A percentile compares a stretch with the other conserved stretches of the same genome.
phyloP scores from a whole-genome alignment of 805 yeast genomes.

The Huiozyma naganishii region DNA sequence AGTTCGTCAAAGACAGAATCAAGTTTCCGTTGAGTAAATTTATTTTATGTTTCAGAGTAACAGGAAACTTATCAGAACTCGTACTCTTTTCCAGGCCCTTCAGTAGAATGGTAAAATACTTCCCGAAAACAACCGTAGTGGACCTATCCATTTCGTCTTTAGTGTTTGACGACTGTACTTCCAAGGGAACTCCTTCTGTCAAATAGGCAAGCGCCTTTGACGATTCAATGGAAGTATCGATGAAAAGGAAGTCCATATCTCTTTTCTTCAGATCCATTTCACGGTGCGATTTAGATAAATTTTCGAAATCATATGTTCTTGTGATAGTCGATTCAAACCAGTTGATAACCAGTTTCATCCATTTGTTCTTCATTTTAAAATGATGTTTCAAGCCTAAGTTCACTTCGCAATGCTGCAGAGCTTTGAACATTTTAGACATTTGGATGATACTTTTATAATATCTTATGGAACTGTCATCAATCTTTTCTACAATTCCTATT shows the following conservation, averaged over 20 bases:
- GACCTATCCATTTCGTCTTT: conserved; percentile 41
- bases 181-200: conserved; percentile 44
- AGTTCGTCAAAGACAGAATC: conserved; percentile 52
- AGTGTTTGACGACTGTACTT: conserved; percentile 41
- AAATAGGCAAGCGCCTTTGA: conserved; percentile 45
- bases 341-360: conserved; percentile 35
- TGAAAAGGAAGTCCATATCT: conserved; percentile 36
- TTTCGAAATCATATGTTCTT: conserved; percentile 24
- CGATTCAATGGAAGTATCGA: conserved; percentile 50
- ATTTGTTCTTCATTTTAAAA: conserved; percentile 35
- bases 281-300: conserved; percentile 18
- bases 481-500: conserved; percentile 10
- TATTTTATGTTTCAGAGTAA: conserved; percentile 38
- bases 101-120: conserved; percentile 52
- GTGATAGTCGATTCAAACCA: conserved; percentile 45
- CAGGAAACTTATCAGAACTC: conserved; percentile 21
- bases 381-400: conserved; percentile 30
- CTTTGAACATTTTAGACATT: conserved; percentile 19
- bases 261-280: conserved; percentile 25
- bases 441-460: conserved; percentile 20
- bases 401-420: conserved; percentile 15
- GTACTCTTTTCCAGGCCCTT: conserved; percentile 31
- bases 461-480: conserved; percentile 9
- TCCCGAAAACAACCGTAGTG: conserved; percentile 53
- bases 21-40: conserved; percentile 47